Evolutionary conservation across 208 protist species (phyloP), one percentile per base, ranked within the genome.

Genomic region (Crithidia bombi): DNA sequence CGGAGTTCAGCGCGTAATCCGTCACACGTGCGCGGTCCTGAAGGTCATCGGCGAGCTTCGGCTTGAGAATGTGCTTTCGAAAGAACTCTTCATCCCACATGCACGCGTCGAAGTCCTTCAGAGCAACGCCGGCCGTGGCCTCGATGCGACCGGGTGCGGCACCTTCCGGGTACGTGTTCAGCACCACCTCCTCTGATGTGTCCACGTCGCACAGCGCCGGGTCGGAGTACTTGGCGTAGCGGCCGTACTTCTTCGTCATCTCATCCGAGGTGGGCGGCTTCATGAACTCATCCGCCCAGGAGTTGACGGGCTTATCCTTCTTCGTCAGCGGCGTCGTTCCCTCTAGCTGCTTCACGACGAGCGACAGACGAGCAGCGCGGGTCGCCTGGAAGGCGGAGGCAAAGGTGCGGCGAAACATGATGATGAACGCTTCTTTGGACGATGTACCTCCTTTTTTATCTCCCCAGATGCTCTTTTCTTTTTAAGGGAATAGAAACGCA

Each of bases 1-100:
- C 84, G 1, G 92, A 91, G 73, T 94, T 94, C 19, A 97, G 81
- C 21, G 87, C 90, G 73, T 95, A 95, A 78, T 94, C 88, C 54
- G 79, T 94, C 44, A 97, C 91, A 56, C 91, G 91, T 28, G 83
- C 89, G 41, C 87, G 74, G 75, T 95, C 87, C 77, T 94, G 81
- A 43, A 92, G 64, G 35, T 91, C 87, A 28, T 94, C 87, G 30
- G 87, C 65, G 14, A 92, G 77, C 81, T 93, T 91, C 44, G 90
- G 90, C 80, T 97, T 97, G 32, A 97, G 83, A 50, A 96, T 96
- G 82, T 94, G 86, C 82, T 95, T 95, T 54, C 90, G 90, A 62
- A 97, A 93, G 69, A 95, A 97, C n/a, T 91, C 87, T 78, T 97
- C 92, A 62, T 97, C 92, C 87, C 87, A 95, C 82, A 93, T 84